phyloP scores from a whole-genome alignment of 2,329 filamentous ascomycete genomes.

The Aspergillus vadensis region DNA sequence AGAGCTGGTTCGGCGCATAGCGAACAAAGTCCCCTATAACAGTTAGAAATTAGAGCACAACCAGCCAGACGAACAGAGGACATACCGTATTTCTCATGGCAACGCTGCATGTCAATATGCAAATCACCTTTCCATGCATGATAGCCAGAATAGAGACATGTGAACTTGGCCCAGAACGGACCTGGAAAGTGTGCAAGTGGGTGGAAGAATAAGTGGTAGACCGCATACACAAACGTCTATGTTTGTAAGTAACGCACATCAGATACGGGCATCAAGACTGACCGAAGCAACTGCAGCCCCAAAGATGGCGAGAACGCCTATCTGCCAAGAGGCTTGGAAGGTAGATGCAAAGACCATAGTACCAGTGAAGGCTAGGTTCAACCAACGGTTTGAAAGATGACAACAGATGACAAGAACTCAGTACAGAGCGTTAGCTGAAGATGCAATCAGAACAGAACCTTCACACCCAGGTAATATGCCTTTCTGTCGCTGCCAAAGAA shows the following conservation, averaged over 20 bases:
- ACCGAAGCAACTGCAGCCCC: background rate
- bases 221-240: background rate
- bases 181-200: background rate
- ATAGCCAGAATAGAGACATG: constrained; percentile 46
- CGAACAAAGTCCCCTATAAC: constrained; percentile 26
- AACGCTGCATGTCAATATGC: constrained; percentile 30
- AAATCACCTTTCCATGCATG: constrained; percentile 28
- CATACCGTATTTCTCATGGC: constrained; percentile 36
- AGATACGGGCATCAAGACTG: background rate
- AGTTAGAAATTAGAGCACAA: background rate
- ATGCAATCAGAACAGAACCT: background rate
- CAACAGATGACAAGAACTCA: background rate
- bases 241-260: background rate
- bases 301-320: background rate
- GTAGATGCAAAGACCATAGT: background rate
- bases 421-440: background rate
- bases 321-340: background rate
- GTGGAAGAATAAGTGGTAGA: constrained; percentile 1
- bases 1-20: constrained; percentile 26
- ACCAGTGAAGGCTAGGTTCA: background rate
- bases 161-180: constrained; percentile 54
- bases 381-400: background rate
- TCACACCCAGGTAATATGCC: background rate
- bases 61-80: background rate
- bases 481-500: background rate